phyloP scores from a whole-genome alignment of 345 rosid genomes.

The Salix dunnii region DNA sequence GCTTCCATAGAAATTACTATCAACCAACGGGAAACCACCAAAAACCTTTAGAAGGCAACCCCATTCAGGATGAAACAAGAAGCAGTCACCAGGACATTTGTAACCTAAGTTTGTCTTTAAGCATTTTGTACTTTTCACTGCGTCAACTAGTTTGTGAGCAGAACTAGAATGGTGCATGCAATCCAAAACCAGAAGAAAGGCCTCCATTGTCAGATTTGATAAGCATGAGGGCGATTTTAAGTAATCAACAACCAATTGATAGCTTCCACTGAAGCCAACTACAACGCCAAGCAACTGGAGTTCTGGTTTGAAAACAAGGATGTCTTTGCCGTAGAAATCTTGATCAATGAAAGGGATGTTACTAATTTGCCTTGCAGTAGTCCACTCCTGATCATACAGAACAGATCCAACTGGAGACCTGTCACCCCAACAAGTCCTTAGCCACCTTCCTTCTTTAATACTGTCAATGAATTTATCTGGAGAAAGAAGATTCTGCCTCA shows the following conservation, averaged over 20 bases:
- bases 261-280: slow-evolving; percentile 25
- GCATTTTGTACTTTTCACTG: slow-evolving; percentile 31
- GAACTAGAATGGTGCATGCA: slow-evolving; percentile 31
- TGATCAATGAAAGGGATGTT: slow-evolving; percentile 52
- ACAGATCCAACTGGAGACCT: slow-evolving; percentile 56
- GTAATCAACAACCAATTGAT: slow-evolving; percentile 37
- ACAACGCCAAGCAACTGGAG: slow-evolving; percentile 59
- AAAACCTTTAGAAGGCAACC: slow-evolving; percentile 52
- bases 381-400: slow-evolving; percentile 48
- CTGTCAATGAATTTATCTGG: slow-evolving; percentile 42
- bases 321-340: slow-evolving; percentile 37
- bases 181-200: slow-evolving; percentile 36
- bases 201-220: slow-evolving; percentile 32
- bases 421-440: slow-evolving; percentile 40
- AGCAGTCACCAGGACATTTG: slow-evolving; percentile 49
- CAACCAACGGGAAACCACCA: slow-evolving; percentile 40
- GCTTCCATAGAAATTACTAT: slow-evolving; percentile 38
- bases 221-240: slow-evolving; percentile 31
- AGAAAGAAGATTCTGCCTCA: slow-evolving; percentile 36
- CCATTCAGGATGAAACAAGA: slow-evolving; percentile 52
- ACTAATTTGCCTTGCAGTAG: slow-evolving; percentile 45
- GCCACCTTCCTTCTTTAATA: slow-evolving; percentile 41
- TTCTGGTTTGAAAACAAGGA: slow-evolving; percentile 37
- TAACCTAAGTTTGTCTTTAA: slow-evolving; percentile 50
- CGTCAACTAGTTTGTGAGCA: slow-evolving; percentile 10